Conservation (phyloP, 2,329 filamentous ascomycete species). For the Pyricularia grisea region DNA sequence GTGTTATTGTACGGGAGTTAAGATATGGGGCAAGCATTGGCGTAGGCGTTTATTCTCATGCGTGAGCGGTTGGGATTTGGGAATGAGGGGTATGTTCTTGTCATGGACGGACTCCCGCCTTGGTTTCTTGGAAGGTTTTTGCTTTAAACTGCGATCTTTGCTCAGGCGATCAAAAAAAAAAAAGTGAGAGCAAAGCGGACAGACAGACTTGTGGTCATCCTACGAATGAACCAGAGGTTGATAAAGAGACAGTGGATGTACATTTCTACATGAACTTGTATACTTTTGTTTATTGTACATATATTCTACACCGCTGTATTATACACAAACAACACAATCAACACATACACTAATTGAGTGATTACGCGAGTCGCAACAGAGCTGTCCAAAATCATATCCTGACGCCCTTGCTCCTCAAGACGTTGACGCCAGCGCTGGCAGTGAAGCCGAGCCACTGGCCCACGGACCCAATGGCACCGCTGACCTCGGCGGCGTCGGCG, state of each 20-base stretch:
- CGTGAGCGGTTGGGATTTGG: not conserved
- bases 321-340: not conserved
- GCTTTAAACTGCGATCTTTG: not conserved
- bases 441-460: constrained; percentile 79
- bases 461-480: constrained; percentile 52
- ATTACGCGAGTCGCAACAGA: not conserved
- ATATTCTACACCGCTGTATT: not conserved
- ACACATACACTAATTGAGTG: not conserved
- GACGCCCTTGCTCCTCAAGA: constrained; percentile 79
- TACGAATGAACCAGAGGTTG: not conserved
- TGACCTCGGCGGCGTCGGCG: constrained; percentile 56
- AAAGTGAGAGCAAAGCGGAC: not conserved
- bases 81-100: not conserved
- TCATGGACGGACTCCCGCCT: not conserved
- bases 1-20: not conserved
- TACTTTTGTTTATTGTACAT: not conserved
- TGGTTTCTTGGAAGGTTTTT: not conserved
- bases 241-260: not conserved
- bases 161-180: not conserved
- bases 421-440: constrained; percentile 65
- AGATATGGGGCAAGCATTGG: not conserved
- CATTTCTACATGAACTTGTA: not conserved
- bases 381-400: constrained; percentile 46
- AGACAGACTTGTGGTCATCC: not conserved
- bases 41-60: not conserved